Evolutionary conservation across 257 asterid genomes (phyloP).

Genomic region (Solanum commersonii): DNA sequence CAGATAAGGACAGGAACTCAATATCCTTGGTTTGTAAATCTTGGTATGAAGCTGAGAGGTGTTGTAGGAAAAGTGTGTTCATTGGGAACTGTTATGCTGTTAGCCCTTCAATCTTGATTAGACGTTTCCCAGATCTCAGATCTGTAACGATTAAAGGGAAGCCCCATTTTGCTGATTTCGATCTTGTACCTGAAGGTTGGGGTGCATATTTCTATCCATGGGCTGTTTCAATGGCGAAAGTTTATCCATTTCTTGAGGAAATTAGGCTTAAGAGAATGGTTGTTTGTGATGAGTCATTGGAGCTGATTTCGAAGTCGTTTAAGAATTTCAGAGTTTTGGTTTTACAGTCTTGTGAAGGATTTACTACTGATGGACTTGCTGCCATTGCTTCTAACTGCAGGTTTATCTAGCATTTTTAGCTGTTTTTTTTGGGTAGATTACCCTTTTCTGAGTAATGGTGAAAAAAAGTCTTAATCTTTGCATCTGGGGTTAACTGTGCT

Average conservation of each 20-base stretch:
- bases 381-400: slow-evolving; percentile 74
- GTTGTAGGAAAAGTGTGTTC: slow-evolving; percentile 71
- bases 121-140: slow-evolving; percentile 66
- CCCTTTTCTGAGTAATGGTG: not conserved
- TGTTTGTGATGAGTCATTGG: slow-evolving; percentile 60
- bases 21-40: slow-evolving; percentile 80
- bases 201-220: slow-evolving; percentile 71
- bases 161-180: slow-evolving; percentile 95
- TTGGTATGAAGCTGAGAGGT: slow-evolving; percentile 88
- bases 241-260: slow-evolving; percentile 80
- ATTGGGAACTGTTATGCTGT: slow-evolving; percentile 86
- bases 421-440: not conserved
- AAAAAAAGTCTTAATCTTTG: not conserved
- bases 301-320: slow-evolving; percentile 49
- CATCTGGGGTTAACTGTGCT: not conserved
- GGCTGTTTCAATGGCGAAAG: slow-evolving; percentile 54
- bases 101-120: slow-evolving; percentile 58
- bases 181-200: slow-evolving; percentile 90
- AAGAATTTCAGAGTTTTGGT: slow-evolving; percentile 51
- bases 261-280: slow-evolving; percentile 92
- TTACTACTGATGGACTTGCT: slow-evolving; percentile 61
- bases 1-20: slow-evolving; percentile 65
- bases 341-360: slow-evolving; percentile 51
- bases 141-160: slow-evolving; percentile 79
- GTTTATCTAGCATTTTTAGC: slow-evolving; percentile 9